These are phyloP conservation scores for Diaporthe humulicola DNA, from an alignment of 2,329 filamentous ascomycete genomes.

Conservation along the genomic window DNA sequence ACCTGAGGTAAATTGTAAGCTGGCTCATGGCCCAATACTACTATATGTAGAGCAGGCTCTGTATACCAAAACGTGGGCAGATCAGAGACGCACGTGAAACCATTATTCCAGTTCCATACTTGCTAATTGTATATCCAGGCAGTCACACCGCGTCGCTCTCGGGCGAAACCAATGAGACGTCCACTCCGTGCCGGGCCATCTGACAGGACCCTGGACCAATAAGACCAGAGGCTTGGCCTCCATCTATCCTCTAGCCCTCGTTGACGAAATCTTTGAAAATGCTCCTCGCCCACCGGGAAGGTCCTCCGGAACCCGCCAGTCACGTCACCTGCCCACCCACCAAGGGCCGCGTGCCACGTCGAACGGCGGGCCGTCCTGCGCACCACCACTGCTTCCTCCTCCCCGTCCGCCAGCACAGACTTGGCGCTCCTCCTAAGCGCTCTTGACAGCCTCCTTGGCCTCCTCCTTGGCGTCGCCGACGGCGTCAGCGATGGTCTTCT, in stretches of 20 bases:
- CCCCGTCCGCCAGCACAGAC: background rate
- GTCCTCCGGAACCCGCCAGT: background rate
- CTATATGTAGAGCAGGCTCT: background rate
- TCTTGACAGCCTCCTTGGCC: conserved; percentile 53
- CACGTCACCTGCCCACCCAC: conserved; percentile 20
- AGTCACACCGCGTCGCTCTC: background rate
- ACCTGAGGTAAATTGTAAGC: no score
- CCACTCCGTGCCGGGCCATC: background rate
- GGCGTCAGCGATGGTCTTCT: conserved; percentile 46
- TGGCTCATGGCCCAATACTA: background rate
- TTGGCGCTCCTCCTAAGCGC: conserved; percentile 19
- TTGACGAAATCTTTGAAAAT: background rate
- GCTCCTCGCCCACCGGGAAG: background rate
- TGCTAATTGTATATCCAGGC: conserved; percentile 23
- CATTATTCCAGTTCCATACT: background rate
- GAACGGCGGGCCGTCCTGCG: conserved; percentile 1
- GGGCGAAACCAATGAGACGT: background rate
- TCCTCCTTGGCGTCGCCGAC: conserved; percentile 51
- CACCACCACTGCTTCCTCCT: background rate
- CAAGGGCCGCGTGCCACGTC: conserved; percentile 4
- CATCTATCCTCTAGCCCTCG: conserved; percentile 16
- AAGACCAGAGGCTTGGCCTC: conserved; percentile 4
- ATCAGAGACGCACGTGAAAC: background rate
- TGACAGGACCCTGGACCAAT: background rate
- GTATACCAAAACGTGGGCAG: background rate